Evolutionary conservation across 768 basidiomycete genomes (phyloP), one percentile per base, ranked within the genome.

Genomic region (Phaffia tasmanica): DNA sequence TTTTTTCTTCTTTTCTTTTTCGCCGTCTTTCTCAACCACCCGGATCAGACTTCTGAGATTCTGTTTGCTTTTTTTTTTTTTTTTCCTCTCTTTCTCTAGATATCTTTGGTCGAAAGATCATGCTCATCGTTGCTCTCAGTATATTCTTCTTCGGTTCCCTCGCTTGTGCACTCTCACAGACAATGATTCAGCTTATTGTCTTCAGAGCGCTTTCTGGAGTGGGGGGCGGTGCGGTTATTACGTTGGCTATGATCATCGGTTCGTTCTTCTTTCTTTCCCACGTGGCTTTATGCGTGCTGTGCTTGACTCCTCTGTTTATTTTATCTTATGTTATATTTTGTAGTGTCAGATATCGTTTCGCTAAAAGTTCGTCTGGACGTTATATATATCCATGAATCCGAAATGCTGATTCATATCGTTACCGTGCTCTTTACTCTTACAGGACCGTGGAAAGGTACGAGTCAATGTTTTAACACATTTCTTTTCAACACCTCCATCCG

Each of bases 211-310:
- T 87, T 35, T 82, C 85, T 47, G 86, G 86, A 35, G 81, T 83
- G 2, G 86, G 86, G 14, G 86, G 86, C 67, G 86, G 86, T 11
- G 84, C 84, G 3, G 83, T 87, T 63, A 77, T 85, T 35, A 85
- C 84, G 67, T 81, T 87, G n/a, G 70, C 69, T 23, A 72, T 72
- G 71, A 69, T 72, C 59, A 67, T 69, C 35, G 70, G 23, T 64
- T 71, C 70, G 11, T 29, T 35, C n/a, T 42, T 42, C 11, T 11
- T 42, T 42, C 35, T 11, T 42, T 42, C 35, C 11, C 11, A 5
- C 35, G n/a, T 14, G 49, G 21, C 35, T 4, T 42, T 42, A 11
- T 42, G 35, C 35, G 35, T 42, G 11, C 11, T 11, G 35, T 42
- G 11, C 11, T 11, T 19, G 3, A 46, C 54, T 46, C 15, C 30